A percentile compares a stretch with the other conserved stretches of the same genome.
phyloP scores from a whole-genome alignment of 805 yeast species.

The Wickerhamomyces strasburgensis region DNA sequence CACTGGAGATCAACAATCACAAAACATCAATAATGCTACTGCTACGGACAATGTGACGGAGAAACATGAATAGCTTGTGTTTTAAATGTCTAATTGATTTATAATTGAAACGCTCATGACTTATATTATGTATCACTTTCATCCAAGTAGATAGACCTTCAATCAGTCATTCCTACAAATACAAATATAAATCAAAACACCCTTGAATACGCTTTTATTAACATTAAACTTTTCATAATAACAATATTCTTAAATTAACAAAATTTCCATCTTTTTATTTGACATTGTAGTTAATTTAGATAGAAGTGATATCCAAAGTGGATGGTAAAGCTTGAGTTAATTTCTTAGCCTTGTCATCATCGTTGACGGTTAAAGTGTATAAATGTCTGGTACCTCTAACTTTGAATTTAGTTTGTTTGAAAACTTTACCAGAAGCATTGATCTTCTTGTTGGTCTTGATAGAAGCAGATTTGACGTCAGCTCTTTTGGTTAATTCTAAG shows the following conservation, averaged over 20 bases:
- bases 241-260: background rate
- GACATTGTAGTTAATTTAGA: conserved; percentile 25
- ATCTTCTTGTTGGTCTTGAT: conserved; percentile 88
- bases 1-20: no score
- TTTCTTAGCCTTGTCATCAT: conserved; percentile 95
- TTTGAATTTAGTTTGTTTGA: conserved; percentile 97
- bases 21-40: background rate
- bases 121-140: no score
- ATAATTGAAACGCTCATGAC: no score
- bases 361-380: conserved; percentile 94
- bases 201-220: background rate
- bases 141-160: no score
- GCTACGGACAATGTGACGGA: background rate
- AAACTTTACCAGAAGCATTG: conserved; percentile 74
- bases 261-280: no score
- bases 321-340: conserved; percentile 97
- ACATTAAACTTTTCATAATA: background rate
- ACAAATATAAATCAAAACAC: background rate
- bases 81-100: no score
- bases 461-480: conserved; percentile 89
- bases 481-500: conserved; percentile 94
- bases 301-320: conserved; percentile 63
- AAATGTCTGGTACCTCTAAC: conserved; percentile 93
- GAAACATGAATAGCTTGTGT: no score
- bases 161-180: no score